Base-by-base conservation (phyloP, 2,329 filamentous ascomycete species). In the Colletotrichum liaoningense region DNA sequence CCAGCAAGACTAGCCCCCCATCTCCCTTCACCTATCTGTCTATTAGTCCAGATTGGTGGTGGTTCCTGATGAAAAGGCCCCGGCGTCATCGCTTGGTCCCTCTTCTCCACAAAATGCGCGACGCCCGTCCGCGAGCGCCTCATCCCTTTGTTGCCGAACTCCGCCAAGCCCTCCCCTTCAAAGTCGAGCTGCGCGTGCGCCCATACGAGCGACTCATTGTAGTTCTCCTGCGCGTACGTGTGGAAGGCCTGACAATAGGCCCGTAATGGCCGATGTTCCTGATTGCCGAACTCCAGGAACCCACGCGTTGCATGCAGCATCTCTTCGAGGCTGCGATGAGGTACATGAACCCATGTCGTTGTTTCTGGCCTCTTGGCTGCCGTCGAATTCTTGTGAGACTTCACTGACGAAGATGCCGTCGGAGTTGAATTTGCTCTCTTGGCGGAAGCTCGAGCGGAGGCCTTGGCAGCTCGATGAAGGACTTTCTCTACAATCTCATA, bases 121-220 rank as follows among this genome's bases (percentile, higher is more conserved):
- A 73, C 70, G 69, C 54, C 65, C 69, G 70, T 73, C 33, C 67
- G 70, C 60, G 60, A 65, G 62, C 28, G 66, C 66, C 33, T 65
- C 67, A 70, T 46, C 60, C 14, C n/a, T 24, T 11, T 33, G 42
- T 42, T 65, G 67, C 67, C 67, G 70, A 60, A 57, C 3, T 60
- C 55, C 59, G 66, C 67, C 26, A 60, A 57, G 60, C 60, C 16
- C 19, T 46, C 33, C 5, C 60, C 54, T 24, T 30, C 42, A 28
- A 70, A 70, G 42, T 55, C 26, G 24, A 70, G 38, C 42, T 67
- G 62, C 14, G 68, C 63, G 24, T 54, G 38, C 1, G 67, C 59
- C 52, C 59, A 58, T 24, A 65, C 24, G 14, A 66, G 22, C 19
- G 35, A 35, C 52, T 72, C 60, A 42, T 24, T 65, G 22, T 42